Conservation (phyloP, 768 basidiomycete genomes). For the Russula emetica region DNA sequence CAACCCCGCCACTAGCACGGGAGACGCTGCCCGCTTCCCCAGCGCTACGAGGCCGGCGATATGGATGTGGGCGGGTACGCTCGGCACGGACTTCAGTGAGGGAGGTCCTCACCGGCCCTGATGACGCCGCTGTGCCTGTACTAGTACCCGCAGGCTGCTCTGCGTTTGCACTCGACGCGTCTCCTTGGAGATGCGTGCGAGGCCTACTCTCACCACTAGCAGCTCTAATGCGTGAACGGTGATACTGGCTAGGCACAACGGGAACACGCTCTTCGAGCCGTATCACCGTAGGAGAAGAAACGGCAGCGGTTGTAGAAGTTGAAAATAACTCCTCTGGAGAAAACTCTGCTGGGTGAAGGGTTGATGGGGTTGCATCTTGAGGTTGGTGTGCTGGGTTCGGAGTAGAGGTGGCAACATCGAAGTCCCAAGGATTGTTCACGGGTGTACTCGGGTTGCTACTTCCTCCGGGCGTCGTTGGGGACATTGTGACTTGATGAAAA, state of each 20-base stretch:
- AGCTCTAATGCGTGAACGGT: slow-evolving; percentile 21
- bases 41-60: slow-evolving; percentile 26
- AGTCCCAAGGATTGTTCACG: slow-evolving; percentile 27
- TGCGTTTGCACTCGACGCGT: slow-evolving; percentile 17
- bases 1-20: slow-evolving; percentile 1
- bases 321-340: slow-evolving; percentile 23
- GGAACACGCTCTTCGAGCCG: slow-evolving; percentile 28
- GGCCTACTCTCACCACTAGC: slow-evolving; percentile 24
- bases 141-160: slow-evolving; percentile 19
- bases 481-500: slow-evolving; percentile 23
- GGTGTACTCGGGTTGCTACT: slow-evolving; percentile 27
- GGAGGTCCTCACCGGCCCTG: slow-evolving; percentile 20
- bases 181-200: slow-evolving; percentile 20
- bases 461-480: slow-evolving; percentile 24
- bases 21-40: slow-evolving; percentile 4
- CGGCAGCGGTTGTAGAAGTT: slow-evolving; percentile 10
- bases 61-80: slow-evolving; percentile 26
- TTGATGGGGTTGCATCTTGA: slow-evolving; percentile 15
- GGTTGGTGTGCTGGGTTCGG: slow-evolving; percentile 17
- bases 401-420: slow-evolving; percentile 20
- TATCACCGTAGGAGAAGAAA: slow-evolving; percentile 24
- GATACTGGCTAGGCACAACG: slow-evolving; percentile 26
- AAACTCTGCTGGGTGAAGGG: slow-evolving; percentile 25
- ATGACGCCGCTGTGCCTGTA: slow-evolving; percentile 8
- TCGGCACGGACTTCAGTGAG: slow-evolving; percentile 20